phyloP scores from a whole-genome alignment of 805 yeast species.

The Wickerhamiella vanderwaltii region DNA sequence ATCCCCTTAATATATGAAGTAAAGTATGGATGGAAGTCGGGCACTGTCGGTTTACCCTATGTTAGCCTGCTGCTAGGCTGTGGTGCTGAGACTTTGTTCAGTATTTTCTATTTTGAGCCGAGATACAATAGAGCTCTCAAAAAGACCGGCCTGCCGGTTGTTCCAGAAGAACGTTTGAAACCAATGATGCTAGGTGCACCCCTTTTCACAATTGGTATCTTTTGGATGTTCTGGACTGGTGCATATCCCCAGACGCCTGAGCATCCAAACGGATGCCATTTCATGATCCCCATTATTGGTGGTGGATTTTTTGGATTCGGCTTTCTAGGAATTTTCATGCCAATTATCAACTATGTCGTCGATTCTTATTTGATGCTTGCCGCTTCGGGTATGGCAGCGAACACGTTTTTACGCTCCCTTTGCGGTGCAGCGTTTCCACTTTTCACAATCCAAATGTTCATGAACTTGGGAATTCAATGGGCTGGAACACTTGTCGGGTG shows the following conservation, averaged over 20 bases:
- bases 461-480: conserved; percentile 59
- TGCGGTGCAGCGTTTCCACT: conserved; percentile 63
- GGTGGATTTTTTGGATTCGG: conserved; percentile 59
- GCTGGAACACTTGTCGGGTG: conserved; percentile 63
- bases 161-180: conserved; percentile 71
- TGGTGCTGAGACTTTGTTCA: conserved; percentile 41
- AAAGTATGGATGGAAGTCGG: conserved; percentile 47
- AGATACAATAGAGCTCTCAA: conserved; percentile 37
- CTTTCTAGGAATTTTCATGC: conserved; percentile 50
- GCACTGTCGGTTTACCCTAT: conserved; percentile 69
- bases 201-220: conserved; percentile 61
- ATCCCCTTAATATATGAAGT: conserved; percentile 29
- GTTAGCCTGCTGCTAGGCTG: conserved; percentile 65
- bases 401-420: conserved; percentile 53
- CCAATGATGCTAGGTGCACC: conserved; percentile 64
- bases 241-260: conserved; percentile 49
- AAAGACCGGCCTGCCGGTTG: conserved; percentile 39
- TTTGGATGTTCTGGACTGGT: conserved; percentile 88
- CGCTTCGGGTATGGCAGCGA: conserved; percentile 69
- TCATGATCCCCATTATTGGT: conserved; percentile 68
- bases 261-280: conserved; percentile 55
- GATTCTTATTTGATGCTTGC: conserved; percentile 61
- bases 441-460: conserved; percentile 61
- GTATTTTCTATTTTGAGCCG: conserved; percentile 42
- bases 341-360: conserved; percentile 58